Conservation (phyloP, 2,329 filamentous ascomycete species). For the Fusarium hainanense region DNA sequence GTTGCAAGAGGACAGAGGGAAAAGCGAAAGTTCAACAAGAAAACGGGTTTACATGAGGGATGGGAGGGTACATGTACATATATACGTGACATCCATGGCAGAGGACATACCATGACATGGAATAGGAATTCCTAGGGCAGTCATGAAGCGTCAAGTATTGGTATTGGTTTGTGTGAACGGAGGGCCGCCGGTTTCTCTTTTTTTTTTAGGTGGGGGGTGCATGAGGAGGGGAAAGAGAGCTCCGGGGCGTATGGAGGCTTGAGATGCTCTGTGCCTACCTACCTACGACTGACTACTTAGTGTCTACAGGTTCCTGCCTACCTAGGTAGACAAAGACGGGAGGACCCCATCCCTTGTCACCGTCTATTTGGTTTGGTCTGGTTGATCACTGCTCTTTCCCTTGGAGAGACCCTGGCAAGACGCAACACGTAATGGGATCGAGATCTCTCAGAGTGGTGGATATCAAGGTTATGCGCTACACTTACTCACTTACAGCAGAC, state of each 20-base stretch:
- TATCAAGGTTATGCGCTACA: conserved; percentile 29
- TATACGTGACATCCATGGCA: conserved; percentile 12
- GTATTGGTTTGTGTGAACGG: conserved; percentile 29
- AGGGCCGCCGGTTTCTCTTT: conserved; percentile 26
- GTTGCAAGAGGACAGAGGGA: conserved; percentile 1
- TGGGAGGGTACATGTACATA: conserved; percentile 32
- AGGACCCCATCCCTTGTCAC: conserved; percentile 17
- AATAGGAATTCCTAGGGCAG: neutral
- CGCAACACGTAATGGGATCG: conserved; percentile 26
- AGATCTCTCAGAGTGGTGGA: conserved; percentile 26
- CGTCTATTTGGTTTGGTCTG: conserved; percentile 6
- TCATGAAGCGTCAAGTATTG: neutral
- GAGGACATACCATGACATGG: conserved; percentile 10
- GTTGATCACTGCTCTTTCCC: neutral
- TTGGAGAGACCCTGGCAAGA: conserved; percentile 17
- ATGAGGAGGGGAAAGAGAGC: conserved; percentile 23
- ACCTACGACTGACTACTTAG: neutral
- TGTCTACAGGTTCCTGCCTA: neutral
- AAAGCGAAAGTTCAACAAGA: conserved; percentile 26
- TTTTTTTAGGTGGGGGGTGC: neutral
- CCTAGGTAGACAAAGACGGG: neutral
- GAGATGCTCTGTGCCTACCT: neutral
- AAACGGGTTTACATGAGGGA: conserved; percentile 16
- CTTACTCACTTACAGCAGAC: conserved; percentile 2
- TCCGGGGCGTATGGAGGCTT: conserved; percentile 15